Base-by-base conservation (phyloP, 768 basidiomycete species). In the Mycena olivaceomarginata region DNA sequence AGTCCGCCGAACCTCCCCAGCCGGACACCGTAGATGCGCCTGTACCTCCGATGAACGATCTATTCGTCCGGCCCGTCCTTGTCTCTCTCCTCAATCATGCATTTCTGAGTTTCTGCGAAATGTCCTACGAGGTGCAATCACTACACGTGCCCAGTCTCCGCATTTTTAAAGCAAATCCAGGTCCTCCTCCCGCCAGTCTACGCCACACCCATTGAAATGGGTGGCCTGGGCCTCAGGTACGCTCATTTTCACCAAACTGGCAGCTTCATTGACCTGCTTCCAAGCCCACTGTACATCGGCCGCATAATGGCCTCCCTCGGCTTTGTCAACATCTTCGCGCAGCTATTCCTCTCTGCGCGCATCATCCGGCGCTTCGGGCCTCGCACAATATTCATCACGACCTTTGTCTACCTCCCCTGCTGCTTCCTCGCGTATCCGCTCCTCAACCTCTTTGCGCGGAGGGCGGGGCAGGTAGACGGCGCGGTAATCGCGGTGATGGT, bases 151-250 rank as follows among this genome's bases (percentile, higher is more conserved):
- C 5, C 10, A 4, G 9, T 5, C 40, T n/a, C 22, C 18, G 0
- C 2, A 41, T 45, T 22, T 9, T 53, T 31, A 31, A 31, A 31
- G 31, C 31, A 31, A 31, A 31, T 7, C 41, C 40, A 65, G 73
- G 77, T 78, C 25, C 45, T 78, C 0, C 64, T 69, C 12, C 80
- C 80, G 1, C 77, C 81, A 13, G 67, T 82, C 1, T 82, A 81
- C 68, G 87, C 90, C 25, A 92, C 91, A 0, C 90, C 92, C 4
- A 81, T 88, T 63, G 84, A 82, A 15, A 82, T 87, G 6, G 91
- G 92, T 37, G 91, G 91, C 0, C 87, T 92, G 39, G 91, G 90
- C 13, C 83, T 93, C 6, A 75, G 68, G 74, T 51, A n/a, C 18
- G 67, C 43, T 10, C 31, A n/a, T 39, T 10, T 3, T 41, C 53